phyloP scores from a whole-genome alignment of 495 filamentous ascomycete species.

The Cryomyces minteri region DNA sequence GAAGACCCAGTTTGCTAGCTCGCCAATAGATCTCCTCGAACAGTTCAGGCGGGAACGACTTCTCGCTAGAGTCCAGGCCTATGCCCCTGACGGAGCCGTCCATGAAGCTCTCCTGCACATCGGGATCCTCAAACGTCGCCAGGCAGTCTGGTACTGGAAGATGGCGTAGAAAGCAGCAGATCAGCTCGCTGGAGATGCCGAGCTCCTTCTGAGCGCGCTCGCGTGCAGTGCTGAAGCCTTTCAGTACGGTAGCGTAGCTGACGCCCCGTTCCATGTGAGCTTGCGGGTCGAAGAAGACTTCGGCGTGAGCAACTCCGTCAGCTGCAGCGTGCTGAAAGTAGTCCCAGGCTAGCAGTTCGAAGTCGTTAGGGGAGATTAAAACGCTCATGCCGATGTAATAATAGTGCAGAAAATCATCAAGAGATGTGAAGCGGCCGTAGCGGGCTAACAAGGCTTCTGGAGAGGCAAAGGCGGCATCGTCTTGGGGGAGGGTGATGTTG shows the following conservation, averaged over 20 bases:
- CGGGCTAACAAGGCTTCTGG: constrained; percentile 35
- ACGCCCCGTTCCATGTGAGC: constrained; percentile 48
- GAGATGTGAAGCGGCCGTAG: constrained; percentile 43
- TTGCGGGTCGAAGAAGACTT: constrained; percentile 70
- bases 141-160: constrained; percentile 36
- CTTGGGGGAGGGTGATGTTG: constrained; percentile 35
- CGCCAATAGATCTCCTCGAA: constrained; percentile 39
- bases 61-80: constrained; percentile 49
- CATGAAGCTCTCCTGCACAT: constrained; percentile 30
- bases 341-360: constrained; percentile 53
- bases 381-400: constrained; percentile 64
- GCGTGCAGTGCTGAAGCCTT: constrained; percentile 39
- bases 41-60: constrained; percentile 41
- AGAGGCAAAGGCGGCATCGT: constrained; percentile 41
- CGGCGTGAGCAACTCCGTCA: constrained; percentile 52
- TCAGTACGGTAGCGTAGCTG: constrained; percentile 37
- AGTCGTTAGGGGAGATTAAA: constrained; percentile 39
- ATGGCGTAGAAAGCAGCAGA: constrained; percentile 54
- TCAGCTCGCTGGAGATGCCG: constrained; percentile 40
- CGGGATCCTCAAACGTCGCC: constrained; percentile 28
- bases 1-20: constrained; percentile 31
- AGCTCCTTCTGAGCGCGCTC: constrained; percentile 42
- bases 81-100: constrained; percentile 38
- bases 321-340: constrained; percentile 48
- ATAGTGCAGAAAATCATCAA: constrained; percentile 63